phyloP scores from a whole-genome alignment of 495 filamentous ascomycete genomes.

The Penicillium herquei region DNA sequence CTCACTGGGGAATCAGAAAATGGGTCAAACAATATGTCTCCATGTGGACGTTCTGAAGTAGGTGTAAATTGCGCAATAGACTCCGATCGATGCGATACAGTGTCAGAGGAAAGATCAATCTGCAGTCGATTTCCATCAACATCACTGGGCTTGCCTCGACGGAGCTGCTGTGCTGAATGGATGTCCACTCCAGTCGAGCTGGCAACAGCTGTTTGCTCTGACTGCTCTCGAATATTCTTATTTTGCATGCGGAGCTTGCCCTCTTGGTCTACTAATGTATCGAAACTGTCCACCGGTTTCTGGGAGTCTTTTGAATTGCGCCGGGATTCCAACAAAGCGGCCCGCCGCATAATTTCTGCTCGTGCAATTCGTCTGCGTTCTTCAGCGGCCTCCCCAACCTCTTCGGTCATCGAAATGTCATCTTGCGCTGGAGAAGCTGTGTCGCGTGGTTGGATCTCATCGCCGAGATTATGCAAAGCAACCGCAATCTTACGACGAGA shows the following conservation, averaged over 20 bases:
- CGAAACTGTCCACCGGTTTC: slow-evolving; percentile 44
- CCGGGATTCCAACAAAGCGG: slow-evolving; percentile 40
- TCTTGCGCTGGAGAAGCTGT: slow-evolving; percentile 22
- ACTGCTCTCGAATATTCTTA: slow-evolving; percentile 8
- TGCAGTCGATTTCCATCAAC: slow-evolving; percentile 29
- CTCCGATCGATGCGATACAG: slow-evolving; percentile 38
- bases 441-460: slow-evolving; percentile 64
- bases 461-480: slow-evolving; percentile 73
- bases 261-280: slow-evolving; percentile 53
- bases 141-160: slow-evolving; percentile 53
- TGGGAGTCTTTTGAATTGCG: slow-evolving; percentile 21
- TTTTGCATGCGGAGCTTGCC: slow-evolving; percentile 39
- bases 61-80: slow-evolving; percentile 47
- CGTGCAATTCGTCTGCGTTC: slow-evolving; percentile 66
- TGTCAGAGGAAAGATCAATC: slow-evolving; percentile 34
- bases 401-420: slow-evolving; percentile 55
- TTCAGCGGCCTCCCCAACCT: slow-evolving; percentile 62
- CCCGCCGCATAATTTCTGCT: slow-evolving; percentile 71
- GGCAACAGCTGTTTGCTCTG: slow-evolving; percentile 16
- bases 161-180: slow-evolving; percentile 54
- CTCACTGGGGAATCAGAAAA: slow-evolving; percentile 19
- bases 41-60: slow-evolving; percentile 40
- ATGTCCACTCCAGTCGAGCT: slow-evolving; percentile 47
- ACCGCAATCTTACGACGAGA: slow-evolving; percentile 76
- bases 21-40: slow-evolving; percentile 20